Conservation (phyloP, 2,329 filamentous ascomycete species). For the Fonsecaea multimorphosa region DNA sequence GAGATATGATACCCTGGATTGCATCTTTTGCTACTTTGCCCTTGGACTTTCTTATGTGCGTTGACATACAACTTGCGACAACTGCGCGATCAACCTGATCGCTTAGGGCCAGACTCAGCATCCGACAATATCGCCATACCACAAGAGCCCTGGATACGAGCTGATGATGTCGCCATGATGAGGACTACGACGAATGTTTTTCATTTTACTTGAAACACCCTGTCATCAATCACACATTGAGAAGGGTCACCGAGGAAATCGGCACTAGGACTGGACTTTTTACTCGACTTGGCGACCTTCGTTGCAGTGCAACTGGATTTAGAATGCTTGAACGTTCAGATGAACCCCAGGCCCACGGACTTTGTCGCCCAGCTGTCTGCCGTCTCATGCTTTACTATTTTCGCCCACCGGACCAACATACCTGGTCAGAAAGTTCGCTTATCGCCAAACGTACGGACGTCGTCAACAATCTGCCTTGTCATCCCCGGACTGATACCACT, state of each 20-base stretch:
- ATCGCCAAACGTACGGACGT: background rate
- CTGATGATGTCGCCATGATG: background rate
- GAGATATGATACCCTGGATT: background rate
- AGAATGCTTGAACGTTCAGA: background rate
- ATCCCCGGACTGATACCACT: background rate
- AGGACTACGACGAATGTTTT: background rate
- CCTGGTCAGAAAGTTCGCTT: background rate
- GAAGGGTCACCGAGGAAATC: background rate
- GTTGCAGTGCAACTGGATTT: background rate
- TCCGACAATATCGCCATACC: conserved; percentile 1
- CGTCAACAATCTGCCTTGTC: background rate
- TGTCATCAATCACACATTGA: background rate
- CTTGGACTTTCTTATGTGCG: background rate
- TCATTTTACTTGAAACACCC: background rate
- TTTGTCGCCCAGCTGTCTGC: background rate
- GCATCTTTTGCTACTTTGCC: background rate
- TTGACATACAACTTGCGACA: background rate
- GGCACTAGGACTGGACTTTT: background rate
- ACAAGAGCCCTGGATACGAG: background rate
- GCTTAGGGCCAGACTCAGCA: background rate
- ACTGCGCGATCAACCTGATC: background rate
- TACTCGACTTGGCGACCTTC: background rate
- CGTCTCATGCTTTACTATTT: background rate
- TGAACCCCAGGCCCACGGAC: background rate
- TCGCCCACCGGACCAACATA: background rate